Evolutionary conservation across 495 filamentous ascomycete genomes (phyloP), one percentile per base, ranked within the genome.

Genomic region (Amniculicola lignicola): DNA sequence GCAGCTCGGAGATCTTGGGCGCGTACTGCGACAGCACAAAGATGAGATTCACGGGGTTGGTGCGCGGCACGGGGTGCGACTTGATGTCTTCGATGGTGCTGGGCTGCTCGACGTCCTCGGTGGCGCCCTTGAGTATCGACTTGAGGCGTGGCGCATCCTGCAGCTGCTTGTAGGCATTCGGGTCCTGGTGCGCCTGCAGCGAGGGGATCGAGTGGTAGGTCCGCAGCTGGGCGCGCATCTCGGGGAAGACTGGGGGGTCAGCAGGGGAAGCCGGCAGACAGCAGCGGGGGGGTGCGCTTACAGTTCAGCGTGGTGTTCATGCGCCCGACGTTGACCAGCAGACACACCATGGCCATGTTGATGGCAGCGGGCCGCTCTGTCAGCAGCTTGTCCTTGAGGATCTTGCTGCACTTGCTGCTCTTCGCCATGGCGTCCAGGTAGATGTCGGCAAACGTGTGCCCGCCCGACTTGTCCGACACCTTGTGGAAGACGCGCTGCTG

Each of bases 231-330:
- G 93, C 93, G 70, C 95, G 89, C 93, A 98, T 98, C 72, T 98
- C 93, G 23, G 94, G 93, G 71, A 98, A 98, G 75, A 98, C 92
- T 97, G 67, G 14, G 33, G 6, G 16, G 58, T 76, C 57, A 80
- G 70, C 36, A 50, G 48, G 33, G 48, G 18, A 40, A n/a, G n/a
- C n/a, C n/a, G n/a, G n/a, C 22, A 44, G 38, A 27, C 14, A 24
- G 25, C 18, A 16, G 24, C 12, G 14, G 11, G 5, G 10, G 5
- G 16, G 10, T 28, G 16, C 19, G n/a, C 80, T 61, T 77, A 96
- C 92, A 98, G 70, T 98, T 98, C 19, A 98, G 75, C 0, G 93
- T 98, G 14, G 93, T 98, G 71, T 98, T 98, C 94, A 98, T 98
- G 54, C 93, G 79, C 37, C 93, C 93, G 58, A 98, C 85, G 68